These are phyloP conservation scores for Chalciporus piperatus DNA, from an alignment of 768 basidiomycete genomes.

Conservation along the genomic window DNA sequence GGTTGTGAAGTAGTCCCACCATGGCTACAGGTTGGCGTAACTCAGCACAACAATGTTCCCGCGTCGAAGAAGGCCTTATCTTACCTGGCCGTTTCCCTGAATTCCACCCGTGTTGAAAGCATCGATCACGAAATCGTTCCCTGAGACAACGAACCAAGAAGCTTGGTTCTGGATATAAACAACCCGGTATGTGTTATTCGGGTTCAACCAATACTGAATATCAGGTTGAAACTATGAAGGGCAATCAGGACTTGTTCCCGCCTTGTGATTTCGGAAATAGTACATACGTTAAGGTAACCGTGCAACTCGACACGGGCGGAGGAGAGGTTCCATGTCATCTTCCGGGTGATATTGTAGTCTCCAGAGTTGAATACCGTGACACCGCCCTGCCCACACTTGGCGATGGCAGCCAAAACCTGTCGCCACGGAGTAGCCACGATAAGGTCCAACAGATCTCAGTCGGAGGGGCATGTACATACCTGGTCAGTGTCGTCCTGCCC, in stretches of 20 bases:
- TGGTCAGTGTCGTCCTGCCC: conserved; percentile 42
- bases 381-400: conserved; percentile 46
- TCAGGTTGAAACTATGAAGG: conserved; percentile 22
- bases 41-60: too few species aligned
- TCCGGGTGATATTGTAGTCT: conserved; percentile 52
- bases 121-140: conserved; percentile 52
- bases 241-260: too few species aligned
- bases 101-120: conserved; percentile 34
- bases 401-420: conserved; percentile 49
- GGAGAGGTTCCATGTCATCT: conserved; percentile 52
- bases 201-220: neutral
- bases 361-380: conserved; percentile 44
- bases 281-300: conserved; percentile 33
- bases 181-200: conserved; percentile 51
- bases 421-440: too few species aligned
- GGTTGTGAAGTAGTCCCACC: conserved; percentile 34
- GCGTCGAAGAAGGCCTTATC: too few species aligned
- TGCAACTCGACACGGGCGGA: conserved; percentile 42
- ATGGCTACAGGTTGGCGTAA: conserved; percentile 23
- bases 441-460: too few species aligned
- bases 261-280: too few species aligned
- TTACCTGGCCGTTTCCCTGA: neutral
- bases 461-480: conserved; percentile 15
- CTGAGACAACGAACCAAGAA: conserved; percentile 63
- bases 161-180: conserved; percentile 62